Evolutionary conservation across 768 basidiomycete species (phyloP), one percentile per base, ranked within the genome.

Genomic region (Rhodocollybia butyracea): DNA sequence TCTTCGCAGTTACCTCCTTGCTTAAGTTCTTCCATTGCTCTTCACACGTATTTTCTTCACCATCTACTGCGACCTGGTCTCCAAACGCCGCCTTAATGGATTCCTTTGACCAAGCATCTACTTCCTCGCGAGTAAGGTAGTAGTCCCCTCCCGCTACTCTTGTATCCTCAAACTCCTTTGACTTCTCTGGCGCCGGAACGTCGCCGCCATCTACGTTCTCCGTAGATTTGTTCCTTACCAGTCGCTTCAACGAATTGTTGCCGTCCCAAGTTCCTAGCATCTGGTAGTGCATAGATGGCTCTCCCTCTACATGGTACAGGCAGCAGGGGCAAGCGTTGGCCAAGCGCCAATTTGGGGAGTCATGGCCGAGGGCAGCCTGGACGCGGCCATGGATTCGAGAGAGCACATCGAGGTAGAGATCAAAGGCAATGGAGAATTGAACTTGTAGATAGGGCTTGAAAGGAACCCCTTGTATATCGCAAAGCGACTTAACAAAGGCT

Each of bases 31-130:
- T 50, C 63, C 63, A 64, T 12, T 46, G n/a, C 5, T 59, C 60
- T 2, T 45, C 38, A n/a, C 63, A 64, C 17, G 57, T 42, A 19
- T 54, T 63, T 22, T 43, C 34, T 43, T n/a, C n/a, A n/a, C n/a
- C n/a, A 13, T 3, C 42, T 17, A 38, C 39, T 11, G 46, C 24
- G 13, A 22, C 43, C 12, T 32, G n/a, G 6, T 12, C 41, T 6
- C 15, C n/a, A n/a, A n/a, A 24, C 19, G 24, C 29, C 21, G 15
- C 40, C 26, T 29, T 21, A 13, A 29, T 40, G 19, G 31, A 8
- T n/a, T 38, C 41, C 34, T 60, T 59, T 15, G 60, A 61, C 65
- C 64, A 69, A 6, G 30, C 12, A 57, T 68, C 61, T 1, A 68
- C 64, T 19, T 55, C 21, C 19, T 63, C 62, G 2, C 59, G 22